Conservation (phyloP, 495 filamentous ascomycete genomes). For the Xanthoparmelia taractica region DNA sequence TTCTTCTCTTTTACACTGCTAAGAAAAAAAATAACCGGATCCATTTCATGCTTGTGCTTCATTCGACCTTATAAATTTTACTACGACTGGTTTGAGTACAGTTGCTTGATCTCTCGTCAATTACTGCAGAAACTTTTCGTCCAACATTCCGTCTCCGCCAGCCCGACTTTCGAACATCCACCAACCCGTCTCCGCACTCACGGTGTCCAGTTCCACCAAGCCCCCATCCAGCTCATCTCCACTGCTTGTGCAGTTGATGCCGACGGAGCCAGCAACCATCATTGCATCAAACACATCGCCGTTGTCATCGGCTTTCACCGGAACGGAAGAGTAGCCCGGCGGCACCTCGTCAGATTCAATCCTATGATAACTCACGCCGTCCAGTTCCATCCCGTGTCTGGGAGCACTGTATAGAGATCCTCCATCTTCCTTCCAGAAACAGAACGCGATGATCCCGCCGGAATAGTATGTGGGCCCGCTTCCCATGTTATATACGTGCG, state of each 20-base stretch:
- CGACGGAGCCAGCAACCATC: constrained; percentile 34
- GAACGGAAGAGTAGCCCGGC: constrained; percentile 27
- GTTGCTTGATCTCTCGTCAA: too few species aligned
- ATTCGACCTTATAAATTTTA: too few species aligned
- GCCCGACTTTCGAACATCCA: constrained; percentile 32
- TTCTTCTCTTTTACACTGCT: too few species aligned
- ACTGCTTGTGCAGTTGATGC: constrained; percentile 25
- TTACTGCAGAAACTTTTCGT: too few species aligned
- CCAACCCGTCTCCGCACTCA: constrained; percentile 33
- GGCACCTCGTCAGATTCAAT: constrained; percentile 26
- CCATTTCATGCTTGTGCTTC: too few species aligned
- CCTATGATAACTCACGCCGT: constrained; percentile 22
- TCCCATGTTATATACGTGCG: constrained; percentile 15
- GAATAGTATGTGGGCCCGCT: constrained; percentile 29
- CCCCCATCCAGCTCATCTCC: constrained; percentile 12
- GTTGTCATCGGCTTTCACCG: constrained; percentile 29
- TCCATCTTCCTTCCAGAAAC: constrained; percentile 40
- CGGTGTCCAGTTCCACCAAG: constrained; percentile 26
- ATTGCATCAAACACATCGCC: constrained; percentile 19
- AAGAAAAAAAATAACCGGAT: too few species aligned
- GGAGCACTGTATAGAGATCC: constrained; percentile 13
- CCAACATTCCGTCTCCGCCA: too few species aligned
- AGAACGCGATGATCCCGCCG: constrained; percentile 46
- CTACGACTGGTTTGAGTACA: too few species aligned
- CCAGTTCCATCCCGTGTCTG: constrained; percentile 14